These are phyloP conservation scores for Magnaporthiopsis rhizophila DNA, from an alignment of 2,329 filamentous ascomycete genomes.

Conservation along the genomic window DNA sequence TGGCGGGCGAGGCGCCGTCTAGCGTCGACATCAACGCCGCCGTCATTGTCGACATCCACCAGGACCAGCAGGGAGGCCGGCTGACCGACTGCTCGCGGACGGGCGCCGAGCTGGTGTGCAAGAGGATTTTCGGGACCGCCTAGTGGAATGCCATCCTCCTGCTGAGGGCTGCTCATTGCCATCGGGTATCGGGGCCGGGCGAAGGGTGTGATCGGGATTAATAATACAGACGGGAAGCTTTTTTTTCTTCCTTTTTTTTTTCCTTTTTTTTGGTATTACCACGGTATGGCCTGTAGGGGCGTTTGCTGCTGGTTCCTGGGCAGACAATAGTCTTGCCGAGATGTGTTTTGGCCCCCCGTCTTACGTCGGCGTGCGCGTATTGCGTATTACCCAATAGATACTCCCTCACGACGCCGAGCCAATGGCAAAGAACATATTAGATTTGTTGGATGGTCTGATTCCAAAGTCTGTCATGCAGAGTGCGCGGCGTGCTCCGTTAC, in stretches of 20 bases:
- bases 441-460: not conserved
- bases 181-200: not conserved
- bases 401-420: not conserved
- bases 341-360: not conserved
- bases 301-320: not conserved
- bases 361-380: not conserved
- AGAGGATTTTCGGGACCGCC: constrained; percentile 1
- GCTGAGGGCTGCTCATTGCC: not conserved
- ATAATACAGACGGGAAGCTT: not conserved
- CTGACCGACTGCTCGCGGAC: constrained; percentile 4
- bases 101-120: not conserved
- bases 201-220: not conserved
- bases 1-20: not conserved
- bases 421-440: not conserved
- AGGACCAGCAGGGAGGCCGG: constrained; percentile 1
- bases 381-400: not conserved
- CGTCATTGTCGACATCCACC: not conserved
- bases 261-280: no score
- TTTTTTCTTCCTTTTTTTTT: no score
- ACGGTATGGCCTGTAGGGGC: no score
- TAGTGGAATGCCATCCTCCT: not conserved
- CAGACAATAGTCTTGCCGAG: not conserved
- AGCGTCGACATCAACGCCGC: not conserved
- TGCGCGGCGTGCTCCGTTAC: no score
- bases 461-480: not conserved